Conservation (phyloP, 2,329 filamentous ascomycete genomes). For the Coleophoma cylindrospora region DNA sequence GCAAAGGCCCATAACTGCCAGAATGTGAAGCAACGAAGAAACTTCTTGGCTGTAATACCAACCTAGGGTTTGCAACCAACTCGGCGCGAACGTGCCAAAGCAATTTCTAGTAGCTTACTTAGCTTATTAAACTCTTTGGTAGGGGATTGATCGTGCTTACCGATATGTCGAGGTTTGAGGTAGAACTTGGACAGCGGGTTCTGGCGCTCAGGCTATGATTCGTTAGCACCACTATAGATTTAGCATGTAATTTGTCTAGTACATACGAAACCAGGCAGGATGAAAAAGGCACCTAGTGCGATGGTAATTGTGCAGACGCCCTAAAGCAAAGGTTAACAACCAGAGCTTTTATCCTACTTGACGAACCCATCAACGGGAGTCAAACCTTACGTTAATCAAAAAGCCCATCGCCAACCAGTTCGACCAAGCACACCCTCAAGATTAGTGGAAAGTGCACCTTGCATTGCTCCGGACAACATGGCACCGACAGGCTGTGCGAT, state of each 20-base stretch:
- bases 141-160: too few species aligned
- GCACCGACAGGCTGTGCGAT: not conserved
- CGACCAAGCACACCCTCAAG: not conserved
- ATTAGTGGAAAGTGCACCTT: not conserved
- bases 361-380: too few species aligned
- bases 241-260: too few species aligned
- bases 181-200: not conserved
- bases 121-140: too few species aligned
- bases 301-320: not conserved
- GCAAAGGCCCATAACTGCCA: not conserved
- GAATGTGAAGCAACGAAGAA: not conserved
- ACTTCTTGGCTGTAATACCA: not conserved
- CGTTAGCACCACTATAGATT: not conserved
- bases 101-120: not conserved
- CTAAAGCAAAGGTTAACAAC: not conserved
- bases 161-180: not conserved
- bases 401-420: constrained; percentile 37
- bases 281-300: not conserved
- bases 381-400: constrained; percentile 47
- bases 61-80: not conserved
- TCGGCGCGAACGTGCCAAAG: not conserved
- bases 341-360: too few species aligned
- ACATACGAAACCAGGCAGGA: not conserved
- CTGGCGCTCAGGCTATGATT: not conserved
- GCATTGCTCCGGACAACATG: constrained; percentile 32